A percentile compares a stretch with the other conserved stretches of the same genome.
Conservation (phyloP, 495 filamentous ascomycete species). For the Cercophora newfieldiana region DNA sequence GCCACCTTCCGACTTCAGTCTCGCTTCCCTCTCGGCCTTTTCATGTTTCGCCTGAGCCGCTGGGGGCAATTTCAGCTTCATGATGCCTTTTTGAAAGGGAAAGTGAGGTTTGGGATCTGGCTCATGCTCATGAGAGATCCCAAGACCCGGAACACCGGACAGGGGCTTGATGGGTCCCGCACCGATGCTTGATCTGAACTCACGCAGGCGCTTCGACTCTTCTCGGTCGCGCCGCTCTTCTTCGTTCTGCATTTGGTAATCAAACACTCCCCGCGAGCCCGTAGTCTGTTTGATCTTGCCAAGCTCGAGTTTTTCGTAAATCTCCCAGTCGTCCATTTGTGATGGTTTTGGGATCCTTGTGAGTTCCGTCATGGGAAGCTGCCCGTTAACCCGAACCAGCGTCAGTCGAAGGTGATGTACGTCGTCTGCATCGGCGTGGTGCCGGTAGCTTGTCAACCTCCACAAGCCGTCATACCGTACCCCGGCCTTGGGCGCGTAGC, state of each 20-base stretch:
- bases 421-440: conserved; percentile 31
- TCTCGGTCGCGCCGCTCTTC: conserved; percentile 13
- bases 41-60: neutral
- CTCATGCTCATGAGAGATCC: neutral
- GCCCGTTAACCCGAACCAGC: conserved; percentile 35
- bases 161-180: neutral
- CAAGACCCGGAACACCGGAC: neutral
- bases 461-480: conserved; percentile 52
- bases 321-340: conserved; percentile 49
- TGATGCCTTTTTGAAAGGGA: conserved; percentile 2
- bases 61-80: conserved; percentile 4
- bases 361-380: conserved; percentile 34
- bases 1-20: neutral
- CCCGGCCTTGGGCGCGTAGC: conserved; percentile 46
- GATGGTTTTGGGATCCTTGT: conserved; percentile 43
- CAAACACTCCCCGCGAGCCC: conserved; percentile 5
- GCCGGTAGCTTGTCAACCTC: conserved; percentile 40
- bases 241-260: conserved; percentile 15
- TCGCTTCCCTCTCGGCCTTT: neutral
- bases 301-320: conserved; percentile 42
- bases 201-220: conserved; percentile 9
- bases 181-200: conserved; percentile 18
- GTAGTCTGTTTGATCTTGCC: conserved; percentile 26
- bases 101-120: neutral
- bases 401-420: conserved; percentile 34